phyloP scores from a whole-genome alignment of 1,284 basidiomycete species.

The Irpex sp. region DNA sequence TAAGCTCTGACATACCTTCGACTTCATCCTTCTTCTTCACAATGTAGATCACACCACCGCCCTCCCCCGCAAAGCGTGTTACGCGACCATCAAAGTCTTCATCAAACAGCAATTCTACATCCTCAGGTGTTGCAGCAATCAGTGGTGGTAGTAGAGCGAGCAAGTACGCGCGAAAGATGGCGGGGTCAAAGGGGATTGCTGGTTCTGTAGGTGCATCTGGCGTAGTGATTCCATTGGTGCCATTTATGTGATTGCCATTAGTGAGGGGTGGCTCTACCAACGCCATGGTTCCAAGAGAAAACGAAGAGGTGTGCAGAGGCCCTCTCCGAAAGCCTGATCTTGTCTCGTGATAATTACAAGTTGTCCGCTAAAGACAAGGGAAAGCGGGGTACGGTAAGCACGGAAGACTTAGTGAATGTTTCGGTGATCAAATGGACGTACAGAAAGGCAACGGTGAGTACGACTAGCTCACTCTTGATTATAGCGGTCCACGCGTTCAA shows the following conservation, averaged over 20 bases:
- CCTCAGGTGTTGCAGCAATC: conserved; percentile 55
- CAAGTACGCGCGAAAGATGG: conserved; percentile 63
- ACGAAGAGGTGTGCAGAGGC: neutral
- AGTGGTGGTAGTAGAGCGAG: conserved; percentile 68
- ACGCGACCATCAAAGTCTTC: conserved; percentile 72
- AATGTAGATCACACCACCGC: conserved; percentile 69
- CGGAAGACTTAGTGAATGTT: conserved; percentile 15
- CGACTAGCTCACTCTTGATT: conserved; percentile 4
- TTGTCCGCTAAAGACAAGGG: conserved; percentile 18
- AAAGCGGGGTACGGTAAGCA: conserved; percentile 16
- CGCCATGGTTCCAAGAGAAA: conserved; percentile 17
- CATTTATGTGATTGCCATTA: conserved; percentile 21
- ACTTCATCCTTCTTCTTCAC: conserved; percentile 69
- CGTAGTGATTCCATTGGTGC: conserved; percentile 20
- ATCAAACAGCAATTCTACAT: conserved; percentile 67
- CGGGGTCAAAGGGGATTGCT: conserved; percentile 48
- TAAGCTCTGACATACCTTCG: conserved; percentile 46
- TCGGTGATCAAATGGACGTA: conserved; percentile 9
- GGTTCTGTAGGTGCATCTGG: conserved; percentile 17
- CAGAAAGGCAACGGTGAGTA: neutral
- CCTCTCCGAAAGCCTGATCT: conserved; percentile 8
- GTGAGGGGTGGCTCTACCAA: conserved; percentile 21
- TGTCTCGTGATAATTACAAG: conserved; percentile 15
- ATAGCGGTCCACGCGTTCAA: conserved; percentile 8
- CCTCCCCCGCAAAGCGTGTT: conserved; percentile 67